Conservation (phyloP, 371 early-diverging fungal species). For the Rhizopus sp. region DNA sequence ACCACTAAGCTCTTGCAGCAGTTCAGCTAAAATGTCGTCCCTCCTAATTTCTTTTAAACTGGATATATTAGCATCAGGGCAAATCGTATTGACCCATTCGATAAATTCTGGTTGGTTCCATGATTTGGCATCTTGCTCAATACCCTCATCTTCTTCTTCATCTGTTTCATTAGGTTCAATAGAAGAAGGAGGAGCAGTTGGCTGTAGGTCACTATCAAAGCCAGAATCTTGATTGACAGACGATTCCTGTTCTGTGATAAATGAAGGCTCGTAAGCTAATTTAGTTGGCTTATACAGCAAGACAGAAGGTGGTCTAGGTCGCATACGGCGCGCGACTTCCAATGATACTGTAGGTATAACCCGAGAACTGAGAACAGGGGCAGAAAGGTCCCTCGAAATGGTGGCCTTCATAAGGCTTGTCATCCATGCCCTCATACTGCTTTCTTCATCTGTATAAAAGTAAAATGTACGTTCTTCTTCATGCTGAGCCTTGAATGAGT, state of each 20-base stretch:
- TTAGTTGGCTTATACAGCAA: constrained; percentile 28
- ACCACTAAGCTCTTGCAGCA: constrained; percentile 55
- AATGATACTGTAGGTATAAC: constrained; percentile 64
- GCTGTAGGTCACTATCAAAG: constrained; percentile 3
- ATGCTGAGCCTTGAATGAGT: constrained; percentile 68
- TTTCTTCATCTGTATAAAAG: constrained; percentile 60
- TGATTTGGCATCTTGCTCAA: constrained; percentile 1
- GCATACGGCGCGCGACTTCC: constrained; percentile 61
- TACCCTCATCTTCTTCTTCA: constrained; percentile 5
- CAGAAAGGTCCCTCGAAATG: constrained; percentile 56
- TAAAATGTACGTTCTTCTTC: constrained; percentile 58
- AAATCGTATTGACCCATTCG: constrained; percentile 59
- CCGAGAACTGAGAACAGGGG: constrained; percentile 68
- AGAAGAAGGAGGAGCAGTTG: neutral
- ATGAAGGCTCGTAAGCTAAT: constrained; percentile 7
- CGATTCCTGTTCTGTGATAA: neutral
- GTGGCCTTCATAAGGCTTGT: constrained; percentile 69
- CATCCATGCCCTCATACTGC: constrained; percentile 56
- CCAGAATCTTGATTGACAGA: constrained; percentile 11
- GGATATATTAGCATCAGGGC: constrained; percentile 38
- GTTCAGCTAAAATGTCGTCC: constrained; percentile 53
- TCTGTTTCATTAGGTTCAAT: constrained; percentile 1
- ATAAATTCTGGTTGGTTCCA: constrained; percentile 54
- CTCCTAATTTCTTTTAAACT: constrained; percentile 54
- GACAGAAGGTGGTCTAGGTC: constrained; percentile 67